Percentiles rank a stretch among this genome's conserved stretches.
Evolutionary conservation across 257 asterid species (phyloP).

Genomic region (Parsonsia alboflavescens): DNA sequence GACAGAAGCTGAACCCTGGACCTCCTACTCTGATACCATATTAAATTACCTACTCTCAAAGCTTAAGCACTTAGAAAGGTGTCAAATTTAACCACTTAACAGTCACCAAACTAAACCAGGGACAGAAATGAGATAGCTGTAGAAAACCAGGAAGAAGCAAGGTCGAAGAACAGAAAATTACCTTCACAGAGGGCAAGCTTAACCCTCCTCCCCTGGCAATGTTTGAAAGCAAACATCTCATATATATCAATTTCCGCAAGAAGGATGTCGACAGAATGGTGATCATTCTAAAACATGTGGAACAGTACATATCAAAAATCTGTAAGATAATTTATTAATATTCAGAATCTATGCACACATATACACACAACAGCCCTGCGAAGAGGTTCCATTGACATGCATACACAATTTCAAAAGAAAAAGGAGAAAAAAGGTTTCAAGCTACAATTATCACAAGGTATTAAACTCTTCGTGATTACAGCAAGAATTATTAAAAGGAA

Average conservation of each 20-base stretch:
- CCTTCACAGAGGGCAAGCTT: conserved; percentile 99
- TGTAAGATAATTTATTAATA: background rate
- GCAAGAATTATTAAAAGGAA: background rate
- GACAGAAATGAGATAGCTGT: background rate
- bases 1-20: too few species aligned
- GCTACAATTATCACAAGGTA: background rate
- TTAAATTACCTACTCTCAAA: too few species aligned
- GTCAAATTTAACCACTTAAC: too few species aligned
- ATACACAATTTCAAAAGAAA: background rate
- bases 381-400: background rate
- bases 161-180: conserved; percentile 26
- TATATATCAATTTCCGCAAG: conserved; percentile 98
- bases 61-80: too few species aligned
- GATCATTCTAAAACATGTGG: conserved; percentile 63
- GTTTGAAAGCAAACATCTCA: conserved; percentile 93
- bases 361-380: background rate
- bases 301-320: conserved; percentile 11
- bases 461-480: background rate
- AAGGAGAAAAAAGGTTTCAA: background rate
- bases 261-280: conserved; percentile 85
- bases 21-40: too few species aligned
- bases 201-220: conserved; percentile 91
- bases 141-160: background rate
- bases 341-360: background rate
- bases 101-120: background rate